These are phyloP conservation scores for Pseudovirgaria hyperparasitica DNA, from an alignment of 2,329 filamentous ascomycete genomes.

Conservation along the genomic window DNA sequence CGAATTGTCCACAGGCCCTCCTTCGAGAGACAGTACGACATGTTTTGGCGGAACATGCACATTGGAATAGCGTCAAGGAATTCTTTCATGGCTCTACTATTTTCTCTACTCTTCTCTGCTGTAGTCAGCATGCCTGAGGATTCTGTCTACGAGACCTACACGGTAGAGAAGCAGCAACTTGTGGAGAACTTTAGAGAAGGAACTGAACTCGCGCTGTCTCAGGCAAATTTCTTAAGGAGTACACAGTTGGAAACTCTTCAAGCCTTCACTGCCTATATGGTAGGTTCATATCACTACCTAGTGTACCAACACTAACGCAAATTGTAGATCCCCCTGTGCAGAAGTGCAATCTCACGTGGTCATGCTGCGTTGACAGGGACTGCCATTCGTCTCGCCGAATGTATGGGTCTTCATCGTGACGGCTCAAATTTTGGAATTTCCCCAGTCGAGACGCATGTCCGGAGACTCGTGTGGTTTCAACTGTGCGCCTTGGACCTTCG, in stretches of 20 bases:
- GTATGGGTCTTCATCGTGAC: slow-evolving; percentile 64
- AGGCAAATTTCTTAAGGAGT: slow-evolving; percentile 59
- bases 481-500: slow-evolving; percentile 64
- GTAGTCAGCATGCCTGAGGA: slow-evolving; percentile 52
- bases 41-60: slow-evolving; percentile 52
- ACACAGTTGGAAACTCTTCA: slow-evolving; percentile 64
- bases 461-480: slow-evolving; percentile 65
- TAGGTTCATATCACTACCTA: slow-evolving; percentile 26
- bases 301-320: slow-evolving; percentile 1
- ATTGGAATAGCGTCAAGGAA: slow-evolving; percentile 48
- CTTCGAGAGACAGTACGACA: slow-evolving; percentile 50
- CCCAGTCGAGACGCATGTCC: slow-evolving; percentile 57
- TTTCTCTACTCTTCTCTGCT: slow-evolving; percentile 57
- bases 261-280: slow-evolving; percentile 64
- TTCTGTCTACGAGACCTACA: slow-evolving; percentile 39
- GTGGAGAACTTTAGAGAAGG: slow-evolving; percentile 52
- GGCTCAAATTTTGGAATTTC: slow-evolving; percentile 52
- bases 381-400: slow-evolving; percentile 61
- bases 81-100: slow-evolving; percentile 55
- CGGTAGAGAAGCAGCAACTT: slow-evolving; percentile 42
- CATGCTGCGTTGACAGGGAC: slow-evolving; percentile 62
- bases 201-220: slow-evolving; percentile 53
- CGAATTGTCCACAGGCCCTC: slow-evolving; percentile 55
- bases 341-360: slow-evolving; percentile 57
- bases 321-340: slow-evolving; percentile 62